A percentile compares a stretch with the other conserved stretches of the same genome.
Conservation (phyloP, 2,329 filamentous ascomycete species). For the Rasamsonia emersonii region DNA sequence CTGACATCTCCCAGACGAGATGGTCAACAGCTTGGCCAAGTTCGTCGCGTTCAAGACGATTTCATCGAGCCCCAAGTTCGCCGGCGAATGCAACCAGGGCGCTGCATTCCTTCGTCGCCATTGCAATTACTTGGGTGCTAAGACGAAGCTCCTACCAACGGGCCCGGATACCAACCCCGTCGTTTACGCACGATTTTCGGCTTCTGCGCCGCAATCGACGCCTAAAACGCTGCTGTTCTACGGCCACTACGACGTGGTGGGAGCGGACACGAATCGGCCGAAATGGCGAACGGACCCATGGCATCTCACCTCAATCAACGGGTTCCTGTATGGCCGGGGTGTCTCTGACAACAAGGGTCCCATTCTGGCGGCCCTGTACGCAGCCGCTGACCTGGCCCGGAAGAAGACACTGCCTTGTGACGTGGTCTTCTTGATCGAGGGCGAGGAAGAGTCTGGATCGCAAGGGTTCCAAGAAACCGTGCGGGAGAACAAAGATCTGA, state of each 20-base stretch:
- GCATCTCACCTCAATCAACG: slow-evolving; percentile 77
- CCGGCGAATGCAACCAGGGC: slow-evolving; percentile 84
- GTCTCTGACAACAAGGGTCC: slow-evolving; percentile 97
- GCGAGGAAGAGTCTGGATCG: slow-evolving; percentile 92
- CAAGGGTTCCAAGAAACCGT: slow-evolving; percentile 83
- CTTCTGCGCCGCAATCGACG: slow-evolving; percentile 55
- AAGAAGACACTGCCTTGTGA: slow-evolving; percentile 79
- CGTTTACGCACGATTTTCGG: slow-evolving; percentile 82
- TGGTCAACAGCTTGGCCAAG: slow-evolving; percentile 65
- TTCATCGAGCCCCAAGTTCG: slow-evolving; percentile 75
- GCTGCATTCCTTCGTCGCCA: slow-evolving; percentile 83
- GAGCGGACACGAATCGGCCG: slow-evolving; percentile 70
- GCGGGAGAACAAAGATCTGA: slow-evolving; percentile 67
- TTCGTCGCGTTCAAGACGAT: slow-evolving; percentile 90
- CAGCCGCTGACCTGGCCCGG: slow-evolving; percentile 79
- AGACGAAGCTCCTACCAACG: slow-evolving; percentile 82
- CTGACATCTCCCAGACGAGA: slow-evolving; percentile 39
- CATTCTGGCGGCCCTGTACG: slow-evolving; percentile 86
- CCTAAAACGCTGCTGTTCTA: slow-evolving; percentile 92
- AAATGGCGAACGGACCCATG: slow-evolving; percentile 90
- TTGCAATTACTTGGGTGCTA: slow-evolving; percentile 84
- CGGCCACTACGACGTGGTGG: slow-evolving; percentile 94
- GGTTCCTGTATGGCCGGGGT: slow-evolving; percentile 91
- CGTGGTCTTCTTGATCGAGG: slow-evolving; percentile 89
- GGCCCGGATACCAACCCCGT: slow-evolving; percentile 76